phyloP scores from a whole-genome alignment of 148 eudicot species.

The Limonium bicolor region DNA sequence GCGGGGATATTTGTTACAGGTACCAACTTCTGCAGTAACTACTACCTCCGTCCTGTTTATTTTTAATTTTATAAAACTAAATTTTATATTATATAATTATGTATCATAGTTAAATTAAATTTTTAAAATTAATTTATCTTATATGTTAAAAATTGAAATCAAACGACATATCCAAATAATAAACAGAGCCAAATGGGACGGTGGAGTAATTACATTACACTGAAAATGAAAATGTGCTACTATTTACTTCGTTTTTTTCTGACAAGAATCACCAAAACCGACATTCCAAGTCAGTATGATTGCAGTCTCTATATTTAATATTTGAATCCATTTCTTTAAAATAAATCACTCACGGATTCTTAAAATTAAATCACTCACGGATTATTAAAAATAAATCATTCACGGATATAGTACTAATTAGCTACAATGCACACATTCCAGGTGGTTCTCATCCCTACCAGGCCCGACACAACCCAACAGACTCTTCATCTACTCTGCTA shows the following conservation, averaged over 20 bases:
- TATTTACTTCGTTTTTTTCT: too few species aligned
- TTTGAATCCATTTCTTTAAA: background rate
- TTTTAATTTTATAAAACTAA: background rate
- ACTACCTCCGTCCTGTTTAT: background rate
- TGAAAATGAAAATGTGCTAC: too few species aligned
- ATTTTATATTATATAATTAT: background rate
- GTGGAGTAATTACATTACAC: too few species aligned
- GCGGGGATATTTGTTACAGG: too few species aligned
- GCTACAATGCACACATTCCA: too few species aligned
- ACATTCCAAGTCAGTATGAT: background rate
- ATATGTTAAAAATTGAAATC: too few species aligned
- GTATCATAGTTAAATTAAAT: too few species aligned
- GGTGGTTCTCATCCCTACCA: constrained; percentile 83
- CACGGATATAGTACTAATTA: too few species aligned
- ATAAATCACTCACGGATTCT: background rate
- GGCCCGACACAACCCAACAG: constrained; percentile 97
- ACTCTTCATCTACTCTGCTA: constrained; percentile 75
- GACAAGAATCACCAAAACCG: background rate
- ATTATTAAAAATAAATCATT: background rate
- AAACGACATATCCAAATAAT: too few species aligned
- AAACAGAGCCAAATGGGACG: too few species aligned
- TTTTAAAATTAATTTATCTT: too few species aligned
- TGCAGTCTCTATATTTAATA: background rate
- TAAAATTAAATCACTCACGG: background rate
- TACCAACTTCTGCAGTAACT: background rate